phyloP scores from a whole-genome alignment of 805 yeast genomes.

The Ogataea nitratoaversa region DNA sequence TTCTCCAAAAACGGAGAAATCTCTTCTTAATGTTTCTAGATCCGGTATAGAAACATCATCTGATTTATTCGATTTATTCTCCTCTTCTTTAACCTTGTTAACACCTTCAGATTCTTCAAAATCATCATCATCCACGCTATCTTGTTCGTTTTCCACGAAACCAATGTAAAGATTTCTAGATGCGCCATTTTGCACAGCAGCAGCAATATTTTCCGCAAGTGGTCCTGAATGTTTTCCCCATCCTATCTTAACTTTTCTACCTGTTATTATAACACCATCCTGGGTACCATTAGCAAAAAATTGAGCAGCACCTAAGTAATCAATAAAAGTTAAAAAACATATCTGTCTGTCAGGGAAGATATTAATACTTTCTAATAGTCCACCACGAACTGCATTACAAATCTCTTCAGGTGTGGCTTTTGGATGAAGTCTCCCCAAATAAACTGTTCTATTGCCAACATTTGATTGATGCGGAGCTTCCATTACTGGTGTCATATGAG shows the following conservation, averaged over 20 bases:
- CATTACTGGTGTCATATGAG: background rate
- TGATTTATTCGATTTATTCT: background rate
- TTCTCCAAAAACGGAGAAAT: slow-evolving; percentile 63
- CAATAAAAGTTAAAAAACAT: slow-evolving; percentile 69
- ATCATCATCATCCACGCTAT: slow-evolving; percentile 27
- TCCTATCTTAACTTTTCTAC: slow-evolving; percentile 58
- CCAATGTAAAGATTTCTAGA: slow-evolving; percentile 77
- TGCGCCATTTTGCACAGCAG: slow-evolving; percentile 67
- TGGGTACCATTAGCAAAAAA: slow-evolving; percentile 49
- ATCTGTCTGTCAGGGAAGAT: slow-evolving; percentile 46
- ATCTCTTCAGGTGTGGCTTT: slow-evolving; percentile 66
- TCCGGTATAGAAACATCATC: slow-evolving; percentile 1
- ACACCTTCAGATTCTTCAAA: slow-evolving; percentile 23
- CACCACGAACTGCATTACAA: slow-evolving; percentile 74
- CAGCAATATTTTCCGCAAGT: slow-evolving; percentile 46
- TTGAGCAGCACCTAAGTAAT: slow-evolving; percentile 59
- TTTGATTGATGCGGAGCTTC: slow-evolving; percentile 6
- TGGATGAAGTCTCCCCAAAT: slow-evolving; percentile 62
- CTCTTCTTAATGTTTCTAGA: slow-evolving; percentile 42
- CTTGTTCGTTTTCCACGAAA: slow-evolving; percentile 38
- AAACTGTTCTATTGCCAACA: slow-evolving; percentile 61
- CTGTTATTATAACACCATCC: slow-evolving; percentile 59
- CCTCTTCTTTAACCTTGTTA: slow-evolving; percentile 16
- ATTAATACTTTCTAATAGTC: slow-evolving; percentile 60
- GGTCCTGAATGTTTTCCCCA: slow-evolving; percentile 75